These are phyloP conservation scores for Protomyces lactucae-debilis DNA, from an alignment of 1,139 yeast species.

Conservation along the genomic window DNA sequence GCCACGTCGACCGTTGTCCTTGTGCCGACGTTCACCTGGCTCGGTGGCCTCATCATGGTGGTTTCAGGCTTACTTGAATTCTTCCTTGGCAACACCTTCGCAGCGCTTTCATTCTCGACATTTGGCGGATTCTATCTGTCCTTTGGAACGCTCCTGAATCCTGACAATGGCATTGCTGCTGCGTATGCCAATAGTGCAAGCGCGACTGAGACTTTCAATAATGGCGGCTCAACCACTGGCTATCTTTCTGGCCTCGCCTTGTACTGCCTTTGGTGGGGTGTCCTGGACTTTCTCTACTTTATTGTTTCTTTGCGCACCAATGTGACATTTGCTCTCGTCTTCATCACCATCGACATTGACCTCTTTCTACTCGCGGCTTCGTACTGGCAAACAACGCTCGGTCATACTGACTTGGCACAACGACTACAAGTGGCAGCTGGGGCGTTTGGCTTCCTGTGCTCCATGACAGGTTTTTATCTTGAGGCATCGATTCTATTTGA, in stretches of 20 bases:
- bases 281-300: slow-evolving; percentile 54
- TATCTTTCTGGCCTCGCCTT: slow-evolving; percentile 53
- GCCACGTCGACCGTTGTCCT: slow-evolving; percentile 31
- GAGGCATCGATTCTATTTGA: slow-evolving; percentile 31
- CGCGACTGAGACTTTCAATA: neutral
- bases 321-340: slow-evolving; percentile 48
- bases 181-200: slow-evolving; percentile 46
- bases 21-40: slow-evolving; percentile 42
- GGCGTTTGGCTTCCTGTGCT: slow-evolving; percentile 57
- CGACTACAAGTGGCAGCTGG: slow-evolving; percentile 63
- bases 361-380: slow-evolving; percentile 57
- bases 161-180: slow-evolving; percentile 52
- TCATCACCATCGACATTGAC: slow-evolving; percentile 53
- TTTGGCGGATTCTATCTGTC: slow-evolving; percentile 76
- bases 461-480: slow-evolving; percentile 54
- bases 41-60: slow-evolving; percentile 62
- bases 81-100: slow-evolving; percentile 60
- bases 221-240: slow-evolving; percentile 46
- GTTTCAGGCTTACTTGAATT: slow-evolving; percentile 65
- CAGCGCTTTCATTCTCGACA: slow-evolving; percentile 59
- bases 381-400: slow-evolving; percentile 46
- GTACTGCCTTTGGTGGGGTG: slow-evolving; percentile 60
- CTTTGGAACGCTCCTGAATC: slow-evolving; percentile 55
- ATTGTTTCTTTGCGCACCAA: slow-evolving; percentile 62
- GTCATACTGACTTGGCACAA: slow-evolving; percentile 34